Percentiles rank a stretch among this genome's conserved stretches.
Conservation (phyloP, 768 basidiomycete species). For the Auricularia sp. region DNA sequence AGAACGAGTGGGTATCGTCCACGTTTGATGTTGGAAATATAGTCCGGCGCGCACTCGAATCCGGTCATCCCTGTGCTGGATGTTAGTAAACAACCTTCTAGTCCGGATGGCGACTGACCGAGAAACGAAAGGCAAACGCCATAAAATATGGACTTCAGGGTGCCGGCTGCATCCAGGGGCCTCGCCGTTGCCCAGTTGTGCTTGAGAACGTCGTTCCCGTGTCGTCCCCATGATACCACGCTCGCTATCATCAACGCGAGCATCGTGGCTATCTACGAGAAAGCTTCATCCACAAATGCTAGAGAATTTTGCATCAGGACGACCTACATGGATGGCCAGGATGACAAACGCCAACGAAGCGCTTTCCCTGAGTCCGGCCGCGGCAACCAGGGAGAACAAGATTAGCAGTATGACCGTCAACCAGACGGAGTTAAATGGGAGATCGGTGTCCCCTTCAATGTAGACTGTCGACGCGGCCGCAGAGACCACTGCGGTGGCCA, state of each 20-base stretch:
- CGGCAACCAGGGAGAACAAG: slow-evolving; percentile 43
- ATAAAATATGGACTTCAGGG: slow-evolving; percentile 41
- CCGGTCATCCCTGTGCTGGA: slow-evolving; percentile 23
- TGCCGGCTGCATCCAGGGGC: slow-evolving; percentile 22
- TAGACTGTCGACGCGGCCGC: slow-evolving; percentile 65
- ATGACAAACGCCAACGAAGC: slow-evolving; percentile 49
- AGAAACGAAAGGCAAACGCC: slow-evolving; percentile 66
- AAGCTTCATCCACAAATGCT: neutral
- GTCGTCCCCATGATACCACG: slow-evolving; percentile 39
- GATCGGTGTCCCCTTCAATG: slow-evolving; percentile 48
- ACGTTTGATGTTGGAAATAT: slow-evolving; percentile 49
- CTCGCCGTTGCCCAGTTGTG: slow-evolving; percentile 44
- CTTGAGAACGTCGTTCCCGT: slow-evolving; percentile 38
- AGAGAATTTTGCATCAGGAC: neutral
- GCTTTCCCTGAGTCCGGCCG: slow-evolving; percentile 53
- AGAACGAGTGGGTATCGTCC: slow-evolving; percentile 49
- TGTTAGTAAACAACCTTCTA: slow-evolving; percentile 41
- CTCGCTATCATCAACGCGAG: slow-evolving; percentile 40
- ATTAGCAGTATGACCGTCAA: slow-evolving; percentile 45
- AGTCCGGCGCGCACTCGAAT: slow-evolving; percentile 40
- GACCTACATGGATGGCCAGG: slow-evolving; percentile 48
- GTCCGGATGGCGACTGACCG: slow-evolving; percentile 48
- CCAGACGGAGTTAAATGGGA: slow-evolving; percentile 48
- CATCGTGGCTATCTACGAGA: slow-evolving; percentile 45
- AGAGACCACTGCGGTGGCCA: slow-evolving; percentile 60